Percentiles rank a stretch among this genome's conserved stretches.
Evolutionary conservation across 2,329 filamentous ascomycete species (phyloP).

Genomic region (Penicillium sp.): DNA sequence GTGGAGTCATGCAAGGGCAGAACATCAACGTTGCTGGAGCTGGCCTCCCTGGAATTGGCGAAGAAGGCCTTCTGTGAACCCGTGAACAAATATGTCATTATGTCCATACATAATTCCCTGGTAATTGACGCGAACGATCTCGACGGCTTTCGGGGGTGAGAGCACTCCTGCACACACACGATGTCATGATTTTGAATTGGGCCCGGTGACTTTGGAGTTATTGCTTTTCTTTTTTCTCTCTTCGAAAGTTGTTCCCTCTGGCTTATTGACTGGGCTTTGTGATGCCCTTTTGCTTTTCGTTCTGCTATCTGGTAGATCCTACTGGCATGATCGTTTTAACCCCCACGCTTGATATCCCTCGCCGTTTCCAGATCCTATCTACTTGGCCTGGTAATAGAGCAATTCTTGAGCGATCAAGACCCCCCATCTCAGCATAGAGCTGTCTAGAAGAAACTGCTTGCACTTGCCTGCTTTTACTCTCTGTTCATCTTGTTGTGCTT

Average conservation of each 20-base stretch:
- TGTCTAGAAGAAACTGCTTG: conserved; percentile 18
- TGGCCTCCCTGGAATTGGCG: conserved; percentile 49
- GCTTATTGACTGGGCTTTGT: background rate
- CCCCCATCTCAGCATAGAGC: conserved; percentile 12
- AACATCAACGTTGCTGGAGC: conserved; percentile 51
- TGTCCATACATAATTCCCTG: conserved; percentile 26
- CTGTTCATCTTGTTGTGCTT: conserved; percentile 10
- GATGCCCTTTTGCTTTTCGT: background rate
- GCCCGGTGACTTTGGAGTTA: conserved; percentile 26
- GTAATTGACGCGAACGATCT: conserved; percentile 32
- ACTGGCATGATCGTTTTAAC: conserved; percentile 7
- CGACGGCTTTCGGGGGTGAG: conserved; percentile 24
- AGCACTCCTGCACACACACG: conserved; percentile 22
- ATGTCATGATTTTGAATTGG: conserved; percentile 27
- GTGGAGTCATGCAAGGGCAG: conserved; percentile 48
- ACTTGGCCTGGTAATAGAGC: conserved; percentile 22
- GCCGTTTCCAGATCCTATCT: conserved; percentile 13
- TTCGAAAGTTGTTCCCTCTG: conserved; percentile 11
- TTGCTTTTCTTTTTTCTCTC: conserved; percentile 15
- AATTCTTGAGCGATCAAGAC: conserved; percentile 16
- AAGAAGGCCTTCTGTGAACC: conserved; percentile 42
- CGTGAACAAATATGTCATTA: conserved; percentile 16
- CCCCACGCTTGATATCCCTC: conserved; percentile 24
- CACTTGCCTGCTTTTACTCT: background rate
- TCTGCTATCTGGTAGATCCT: background rate